phyloP scores from a whole-genome alignment of 257 asterid species.

The Solanum arcanum region DNA sequence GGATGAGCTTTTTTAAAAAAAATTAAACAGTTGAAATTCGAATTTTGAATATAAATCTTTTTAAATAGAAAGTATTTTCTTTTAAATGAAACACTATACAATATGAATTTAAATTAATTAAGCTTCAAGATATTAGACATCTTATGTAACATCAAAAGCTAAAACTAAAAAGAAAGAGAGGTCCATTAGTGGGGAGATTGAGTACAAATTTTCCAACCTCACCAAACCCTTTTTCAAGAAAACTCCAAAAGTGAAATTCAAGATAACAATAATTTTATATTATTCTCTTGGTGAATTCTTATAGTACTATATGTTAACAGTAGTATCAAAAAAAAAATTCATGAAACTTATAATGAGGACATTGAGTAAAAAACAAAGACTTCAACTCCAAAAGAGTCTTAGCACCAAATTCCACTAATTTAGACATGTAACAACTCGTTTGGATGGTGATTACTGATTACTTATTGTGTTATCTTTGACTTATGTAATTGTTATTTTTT shows the following conservation, averaged over 20 bases:
- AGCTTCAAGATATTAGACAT: too few species aligned
- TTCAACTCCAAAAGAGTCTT: not conserved
- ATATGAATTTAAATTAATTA: fast-evolving
- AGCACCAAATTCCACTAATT: not conserved
- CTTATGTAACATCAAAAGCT: too few species aligned
- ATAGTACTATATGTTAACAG: not conserved
- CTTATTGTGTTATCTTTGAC: not conserved
- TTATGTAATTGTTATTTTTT: not conserved
- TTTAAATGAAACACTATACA: too few species aligned
- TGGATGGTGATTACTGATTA: not conserved
- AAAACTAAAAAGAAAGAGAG: not conserved
- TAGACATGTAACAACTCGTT: not conserved
- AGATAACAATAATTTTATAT: not conserved
- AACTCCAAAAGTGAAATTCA: not conserved
- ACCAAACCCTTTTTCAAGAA: not conserved
- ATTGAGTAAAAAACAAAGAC: not conserved
- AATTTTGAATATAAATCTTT: too few species aligned
- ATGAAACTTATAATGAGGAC: not conserved
- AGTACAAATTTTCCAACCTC: not conserved
- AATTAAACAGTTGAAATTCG: too few species aligned
- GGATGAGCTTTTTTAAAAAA: not conserved
- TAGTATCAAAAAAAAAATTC: not conserved
- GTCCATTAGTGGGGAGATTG: not conserved
- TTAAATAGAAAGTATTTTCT: not conserved
- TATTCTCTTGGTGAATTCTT: not conserved